Evolutionary conservation across 2,329 filamentous ascomycete species (phyloP), one percentile per base, ranked within the genome.

Genomic region (Geosmithia flava): DNA sequence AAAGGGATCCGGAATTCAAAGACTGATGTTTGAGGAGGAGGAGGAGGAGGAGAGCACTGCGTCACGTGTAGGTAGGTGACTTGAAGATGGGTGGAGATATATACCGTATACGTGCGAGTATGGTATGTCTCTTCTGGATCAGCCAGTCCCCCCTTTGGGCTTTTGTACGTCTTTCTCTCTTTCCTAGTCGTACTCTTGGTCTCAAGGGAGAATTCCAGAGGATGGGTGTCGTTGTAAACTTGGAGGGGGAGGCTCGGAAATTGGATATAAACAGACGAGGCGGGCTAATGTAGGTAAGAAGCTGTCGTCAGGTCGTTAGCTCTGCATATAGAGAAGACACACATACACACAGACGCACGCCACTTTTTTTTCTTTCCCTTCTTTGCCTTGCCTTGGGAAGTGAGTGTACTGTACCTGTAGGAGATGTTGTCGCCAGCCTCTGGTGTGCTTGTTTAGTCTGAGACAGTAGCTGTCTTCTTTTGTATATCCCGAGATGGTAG

Each of bases 31-130:
- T 8, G 8, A 8, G 23, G 8, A 27, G 23, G 8, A 27, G 23
- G 8, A 27, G 23, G 23, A 27, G 23, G 8, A 27, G 23, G 8
- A 27, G 23, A 27, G 8, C 4, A 61, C 11, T 37, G 33, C 39
- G 10, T 16, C 19, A 16, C 56, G 59, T 64, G 61, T 66, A 55
- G 58, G 59, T 65, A 58, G 11, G 19, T 39, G 17, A 46, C 15
- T 64, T 13, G 33, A 7, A 16, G 10, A 3, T 37, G 10, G 33
- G 13, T 11, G n/a, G n/a, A n/a, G n/a, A n/a, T n/a, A n/a, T n/a
- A n/a, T n/a, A n/a, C n/a, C n/a, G n/a, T n/a, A n/a, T n/a, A n/a
- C n/a, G n/a, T n/a, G n/a, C n/a, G n/a, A n/a, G n/a, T n/a, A 44
- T n/a, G 17, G 5, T 20, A 5, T 13, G 44, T 45, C 55, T 53